Evolutionary conservation across 1,139 yeast genomes (phyloP).

Genomic region (Saccharomycopsis crataegensis): DNA sequence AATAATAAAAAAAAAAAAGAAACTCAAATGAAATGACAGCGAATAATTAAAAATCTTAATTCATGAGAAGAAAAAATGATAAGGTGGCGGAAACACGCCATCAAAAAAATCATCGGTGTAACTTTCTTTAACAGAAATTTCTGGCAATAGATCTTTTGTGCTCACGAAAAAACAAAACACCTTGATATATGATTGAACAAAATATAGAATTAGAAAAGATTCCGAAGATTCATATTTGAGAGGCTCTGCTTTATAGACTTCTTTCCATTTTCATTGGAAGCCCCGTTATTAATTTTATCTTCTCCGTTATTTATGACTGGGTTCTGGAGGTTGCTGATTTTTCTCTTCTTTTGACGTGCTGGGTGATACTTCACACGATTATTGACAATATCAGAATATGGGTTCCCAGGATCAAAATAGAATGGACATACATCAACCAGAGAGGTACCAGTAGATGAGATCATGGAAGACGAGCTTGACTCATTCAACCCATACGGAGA

Average conservation of each 20-base stretch:
- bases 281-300: background rate
- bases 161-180: no score
- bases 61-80: no score
- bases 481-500: no score
- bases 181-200: background rate
- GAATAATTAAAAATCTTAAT: no score
- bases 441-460: conserved; percentile 6
- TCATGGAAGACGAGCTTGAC: background rate
- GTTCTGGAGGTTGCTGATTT: background rate
- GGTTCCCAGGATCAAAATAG: conserved; percentile 17
- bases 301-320: background rate
- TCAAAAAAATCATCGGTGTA: no score
- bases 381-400: conserved; percentile 13
- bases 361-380: conserved; percentile 12
- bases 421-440: conserved; percentile 2
- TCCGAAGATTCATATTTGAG: conserved; percentile 6
- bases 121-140: no score
- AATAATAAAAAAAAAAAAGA: no score
- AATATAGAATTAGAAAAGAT: background rate
- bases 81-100: no score
- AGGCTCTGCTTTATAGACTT: conserved; percentile 1
- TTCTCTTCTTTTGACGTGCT: background rate
- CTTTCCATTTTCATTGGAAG: background rate
- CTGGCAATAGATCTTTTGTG: no score
- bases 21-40: no score